Base-by-base conservation (phyloP, 2,329 filamentous ascomycete species). In the Pestalotiopsis sp. region DNA sequence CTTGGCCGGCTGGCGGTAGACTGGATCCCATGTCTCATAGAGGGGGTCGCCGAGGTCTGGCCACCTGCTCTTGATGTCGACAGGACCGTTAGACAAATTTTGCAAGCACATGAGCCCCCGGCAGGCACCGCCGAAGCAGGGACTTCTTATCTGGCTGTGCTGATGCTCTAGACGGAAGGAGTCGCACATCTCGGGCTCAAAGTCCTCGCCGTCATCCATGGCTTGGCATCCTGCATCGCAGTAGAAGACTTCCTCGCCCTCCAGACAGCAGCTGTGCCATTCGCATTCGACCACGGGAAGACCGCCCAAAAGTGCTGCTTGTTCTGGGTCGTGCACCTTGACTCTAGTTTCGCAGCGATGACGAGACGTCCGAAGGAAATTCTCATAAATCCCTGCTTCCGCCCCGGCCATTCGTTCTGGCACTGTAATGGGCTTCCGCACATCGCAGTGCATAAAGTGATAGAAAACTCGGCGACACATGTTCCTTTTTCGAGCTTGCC, bases 361-460 rank as follows among this genome's bases (percentile, higher is more conserved):
- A 27, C 41, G 69, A 0, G n/a, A 59, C 0, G 76, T 77, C 4
- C 61, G 70, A 0, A 71, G 66, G 1, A 74, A 71, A 60, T 77
- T 75, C 4, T 68, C 70, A 65, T 70, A 73, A 41, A 72, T 13
- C 17, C 12, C 31, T 13, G 45, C n/a, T 20, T 25, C 27, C 11
- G 1, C 70, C 56, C 3, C 56, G 6, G 1, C 20, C 5, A 52
- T 69, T 12, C 11, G 14, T 7, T 5, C 13, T 1, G 4, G 70
- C 1, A 73, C 52, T n/a, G 75, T 69, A 70, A 77, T 75, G 0
- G 73, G 71, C 0, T 17, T 31, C 1, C 74, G 71, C 40, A 76
- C 73, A 38, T 77, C 75, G 68, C 77, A 75, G 68, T 77, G 73
- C 75, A 77, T 78, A 7, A 68, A n/a, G 40, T 78, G 75, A 2